phyloP scores from a whole-genome alignment of 305 asterid genomes.

The Rubia tinctorum region DNA sequence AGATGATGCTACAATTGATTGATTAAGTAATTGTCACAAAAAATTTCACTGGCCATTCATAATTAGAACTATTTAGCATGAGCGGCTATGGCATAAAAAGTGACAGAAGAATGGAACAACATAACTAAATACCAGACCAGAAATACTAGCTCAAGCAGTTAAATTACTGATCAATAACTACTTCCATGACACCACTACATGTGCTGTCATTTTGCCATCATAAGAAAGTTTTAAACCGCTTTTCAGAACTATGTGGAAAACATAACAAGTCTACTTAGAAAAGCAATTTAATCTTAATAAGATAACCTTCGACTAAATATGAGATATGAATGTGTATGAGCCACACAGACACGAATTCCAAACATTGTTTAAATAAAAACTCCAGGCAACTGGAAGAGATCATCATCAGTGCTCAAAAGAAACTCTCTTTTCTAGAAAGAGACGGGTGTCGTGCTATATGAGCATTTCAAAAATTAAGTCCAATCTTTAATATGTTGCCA shows the following conservation, averaged over 20 bases:
- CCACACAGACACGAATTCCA: neutral
- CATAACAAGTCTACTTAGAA: neutral
- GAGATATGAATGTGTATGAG: neutral
- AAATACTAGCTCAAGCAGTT: neutral
- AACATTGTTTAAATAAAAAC: neutral
- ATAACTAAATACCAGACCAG: neutral
- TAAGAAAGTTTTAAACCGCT: neutral
- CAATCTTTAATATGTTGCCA: neutral
- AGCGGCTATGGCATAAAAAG: neutral
- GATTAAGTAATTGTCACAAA: neutral
- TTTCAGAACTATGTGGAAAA: neutral
- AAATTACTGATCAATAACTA: neutral
- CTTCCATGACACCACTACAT: neutral
- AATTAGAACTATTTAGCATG: neutral
- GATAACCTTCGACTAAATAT: neutral
- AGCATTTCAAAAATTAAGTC: neutral
- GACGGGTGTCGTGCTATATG: neutral
- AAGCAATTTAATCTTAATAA: neutral
- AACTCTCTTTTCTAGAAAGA: neutral
- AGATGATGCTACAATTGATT: neutral
- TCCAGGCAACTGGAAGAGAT: neutral
- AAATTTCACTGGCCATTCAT: neutral
- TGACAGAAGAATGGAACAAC: neutral
- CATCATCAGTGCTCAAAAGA: neutral
- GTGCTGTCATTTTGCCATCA: neutral